These are phyloP conservation scores for Geosmithia flava DNA, from an alignment of 2,329 filamentous ascomycete species.

Conservation along the genomic window DNA sequence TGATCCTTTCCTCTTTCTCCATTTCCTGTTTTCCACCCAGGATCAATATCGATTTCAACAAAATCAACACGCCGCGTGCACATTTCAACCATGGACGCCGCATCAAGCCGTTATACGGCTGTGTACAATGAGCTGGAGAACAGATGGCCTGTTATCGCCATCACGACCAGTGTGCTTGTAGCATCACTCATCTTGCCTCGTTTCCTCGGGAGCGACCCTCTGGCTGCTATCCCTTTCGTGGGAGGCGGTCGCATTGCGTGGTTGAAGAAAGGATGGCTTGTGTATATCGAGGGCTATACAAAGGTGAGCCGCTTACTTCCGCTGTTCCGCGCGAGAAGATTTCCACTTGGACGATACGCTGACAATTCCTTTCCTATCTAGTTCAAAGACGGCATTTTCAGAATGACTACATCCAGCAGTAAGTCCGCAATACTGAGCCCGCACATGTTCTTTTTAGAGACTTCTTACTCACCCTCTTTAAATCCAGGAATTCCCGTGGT, in stretches of 20 bases:
- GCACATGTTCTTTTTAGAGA: neutral
- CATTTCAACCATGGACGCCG: too few species aligned
- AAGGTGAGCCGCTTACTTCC: neutral
- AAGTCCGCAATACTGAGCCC: neutral
- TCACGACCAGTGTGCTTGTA: neutral
- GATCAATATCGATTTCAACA: neutral
- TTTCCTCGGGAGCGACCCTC: neutral
- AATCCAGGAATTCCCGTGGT: conserved; percentile 10
- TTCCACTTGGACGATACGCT: too few species aligned
- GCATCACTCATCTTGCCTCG: neutral
- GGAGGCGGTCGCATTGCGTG: neutral
- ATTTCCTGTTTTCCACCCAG: neutral
- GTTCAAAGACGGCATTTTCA: conserved; percentile 18
- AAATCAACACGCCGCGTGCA: neutral
- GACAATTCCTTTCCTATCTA: conserved; percentile 1
- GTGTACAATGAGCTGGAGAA: conserved; percentile 1
- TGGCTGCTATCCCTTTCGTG: neutral
- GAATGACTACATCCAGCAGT: conserved; percentile 13
- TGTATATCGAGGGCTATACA: conserved; percentile 1
- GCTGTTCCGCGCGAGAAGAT: too few species aligned
- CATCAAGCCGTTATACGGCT: neutral
- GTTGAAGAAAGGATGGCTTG: neutral
- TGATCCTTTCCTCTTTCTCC: too few species aligned
- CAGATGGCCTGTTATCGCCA: neutral
- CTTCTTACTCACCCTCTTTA: too few species aligned